Evolutionary conservation across 352 stramenopile species (phyloP).

Genomic region (Pseudoperonospora humuli): DNA sequence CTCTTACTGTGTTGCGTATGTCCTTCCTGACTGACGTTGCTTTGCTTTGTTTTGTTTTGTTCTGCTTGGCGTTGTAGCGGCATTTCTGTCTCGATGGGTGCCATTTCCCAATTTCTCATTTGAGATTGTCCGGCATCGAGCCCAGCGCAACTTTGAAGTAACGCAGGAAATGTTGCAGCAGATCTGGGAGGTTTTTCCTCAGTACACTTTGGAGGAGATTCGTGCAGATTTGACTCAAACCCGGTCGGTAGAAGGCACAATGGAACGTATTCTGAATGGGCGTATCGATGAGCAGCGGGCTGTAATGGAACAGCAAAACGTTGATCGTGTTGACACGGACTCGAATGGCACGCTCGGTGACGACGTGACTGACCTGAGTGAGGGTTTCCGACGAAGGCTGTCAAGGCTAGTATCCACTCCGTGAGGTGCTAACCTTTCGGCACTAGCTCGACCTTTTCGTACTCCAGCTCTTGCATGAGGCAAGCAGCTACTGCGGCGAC

Average conservation of each 20-base stretch:
- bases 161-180: conserved; percentile 66
- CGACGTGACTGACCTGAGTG: conserved; percentile 29
- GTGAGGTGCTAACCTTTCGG: conserved; percentile 10
- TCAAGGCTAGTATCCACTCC: conserved; percentile 28
- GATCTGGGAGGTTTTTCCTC: conserved; percentile 68
- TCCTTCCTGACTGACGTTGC: conserved; percentile 7
- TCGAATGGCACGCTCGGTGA: conserved; percentile 22
- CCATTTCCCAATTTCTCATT: conserved; percentile 71
- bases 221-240: conserved; percentile 43
- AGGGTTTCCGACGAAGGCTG: conserved; percentile 35
- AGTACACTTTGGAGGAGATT: conserved; percentile 55
- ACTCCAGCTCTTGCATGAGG: neutral
- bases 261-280: conserved; percentile 62
- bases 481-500: neutral
- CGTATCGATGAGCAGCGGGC: conserved; percentile 34
- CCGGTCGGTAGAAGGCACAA: conserved; percentile 56
- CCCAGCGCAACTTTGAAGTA: conserved; percentile 33
- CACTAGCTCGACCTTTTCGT: no score
- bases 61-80: conserved; percentile 29
- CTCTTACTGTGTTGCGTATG: neutral
- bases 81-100: conserved; percentile 60
- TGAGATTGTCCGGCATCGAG: conserved; percentile 58
- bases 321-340: conserved; percentile 14
- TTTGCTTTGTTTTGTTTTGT: no score
- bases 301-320: conserved; percentile 16